phyloP scores from a whole-genome alignment of 768 basidiomycete species.

The Psilocybe subaeruginosa region DNA sequence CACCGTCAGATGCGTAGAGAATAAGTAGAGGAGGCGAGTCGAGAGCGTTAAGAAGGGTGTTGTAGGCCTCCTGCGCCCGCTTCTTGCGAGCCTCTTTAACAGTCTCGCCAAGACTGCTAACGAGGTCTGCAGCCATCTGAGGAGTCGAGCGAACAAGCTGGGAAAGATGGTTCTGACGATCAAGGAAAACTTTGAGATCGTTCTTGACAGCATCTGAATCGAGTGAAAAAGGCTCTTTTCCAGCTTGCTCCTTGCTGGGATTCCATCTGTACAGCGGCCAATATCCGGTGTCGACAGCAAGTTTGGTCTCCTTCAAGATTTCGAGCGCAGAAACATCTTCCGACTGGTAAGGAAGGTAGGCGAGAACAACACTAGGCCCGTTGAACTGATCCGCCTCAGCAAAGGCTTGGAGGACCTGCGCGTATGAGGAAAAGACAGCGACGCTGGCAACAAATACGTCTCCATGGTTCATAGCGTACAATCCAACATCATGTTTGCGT shows the following conservation, averaged over 20 bases:
- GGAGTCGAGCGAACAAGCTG: conserved; percentile 87
- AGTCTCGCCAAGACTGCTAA: conserved; percentile 81
- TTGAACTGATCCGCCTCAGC: conserved; percentile 88
- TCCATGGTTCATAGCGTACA: conserved; percentile 99
- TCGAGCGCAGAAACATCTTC: conserved; percentile 83
- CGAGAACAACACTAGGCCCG: conserved; percentile 91
- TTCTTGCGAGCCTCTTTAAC: conserved; percentile 83
- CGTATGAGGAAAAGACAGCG: conserved; percentile 94
- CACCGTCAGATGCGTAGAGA: conserved; percentile 95
- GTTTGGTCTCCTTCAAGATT: conserved; percentile 95
- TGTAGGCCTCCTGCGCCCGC: conserved; percentile 83
- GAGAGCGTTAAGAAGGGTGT: conserved; percentile 78
- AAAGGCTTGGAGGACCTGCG: conserved; percentile 90
- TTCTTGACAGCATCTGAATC: conserved; percentile 95
- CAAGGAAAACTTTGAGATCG: conserved; percentile 91
- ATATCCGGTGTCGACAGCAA: conserved; percentile 94
- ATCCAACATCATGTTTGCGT: conserved; percentile 93
- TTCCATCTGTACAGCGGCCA: conserved; percentile 99
- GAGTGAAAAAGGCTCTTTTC: conserved; percentile 86
- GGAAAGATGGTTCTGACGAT: conserved; percentile 94
- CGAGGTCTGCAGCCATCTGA: conserved; percentile 78
- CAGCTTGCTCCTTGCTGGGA: conserved; percentile 75
- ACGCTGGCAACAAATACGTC: conserved; percentile 95
- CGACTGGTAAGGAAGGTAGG: conserved; percentile 87
- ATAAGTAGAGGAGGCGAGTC: conserved; percentile 89